Percentiles rank a stretch among this genome's conserved stretches.
phyloP scores from a whole-genome alignment of 2,329 filamentous ascomycete genomes.

The Arachnopeziza araneosa region DNA sequence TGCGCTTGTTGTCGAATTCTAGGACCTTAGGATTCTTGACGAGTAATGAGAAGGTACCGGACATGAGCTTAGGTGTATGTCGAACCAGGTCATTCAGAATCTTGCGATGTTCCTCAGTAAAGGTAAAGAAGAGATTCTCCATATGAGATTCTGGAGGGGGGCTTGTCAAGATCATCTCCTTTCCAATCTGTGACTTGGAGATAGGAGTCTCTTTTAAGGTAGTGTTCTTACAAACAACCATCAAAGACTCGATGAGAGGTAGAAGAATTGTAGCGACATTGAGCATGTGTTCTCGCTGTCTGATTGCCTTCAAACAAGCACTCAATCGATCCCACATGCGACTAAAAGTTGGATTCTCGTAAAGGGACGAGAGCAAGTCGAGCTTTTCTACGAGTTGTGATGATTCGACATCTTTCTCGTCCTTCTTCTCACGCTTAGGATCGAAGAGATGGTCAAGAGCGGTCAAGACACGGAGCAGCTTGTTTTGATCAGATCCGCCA shows the following conservation, averaged over 20 bases:
- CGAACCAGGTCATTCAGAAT: constrained; percentile 97
- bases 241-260: constrained; percentile 90
- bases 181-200: constrained; percentile 37
- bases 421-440: constrained; percentile 57
- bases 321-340: constrained; percentile 91
- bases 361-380: constrained; percentile 79
- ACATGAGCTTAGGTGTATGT: constrained; percentile 97
- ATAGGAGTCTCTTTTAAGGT: constrained; percentile 42
- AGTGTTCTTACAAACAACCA: constrained; percentile 99
- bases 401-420: constrained; percentile 47
- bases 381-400: constrained; percentile 61
- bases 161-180: constrained; percentile 69
- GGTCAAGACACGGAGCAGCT: constrained; percentile 84
- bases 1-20: constrained; percentile 99
- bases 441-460: constrained; percentile 96
- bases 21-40: constrained; percentile 99
- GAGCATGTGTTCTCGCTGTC: constrained; percentile 88
- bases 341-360: constrained; percentile 85
- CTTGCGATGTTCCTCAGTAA: constrained; percentile 95
- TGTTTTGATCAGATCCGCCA: constrained; percentile 92
- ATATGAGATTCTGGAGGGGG: constrained; percentile 75
- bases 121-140: constrained; percentile 90
- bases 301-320: constrained; percentile 80
- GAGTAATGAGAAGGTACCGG: constrained; percentile 88
- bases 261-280: constrained; percentile 95